phyloP scores from a whole-genome alignment of 2,329 filamentous ascomycete genomes.

The Colletotrichum horii region DNA sequence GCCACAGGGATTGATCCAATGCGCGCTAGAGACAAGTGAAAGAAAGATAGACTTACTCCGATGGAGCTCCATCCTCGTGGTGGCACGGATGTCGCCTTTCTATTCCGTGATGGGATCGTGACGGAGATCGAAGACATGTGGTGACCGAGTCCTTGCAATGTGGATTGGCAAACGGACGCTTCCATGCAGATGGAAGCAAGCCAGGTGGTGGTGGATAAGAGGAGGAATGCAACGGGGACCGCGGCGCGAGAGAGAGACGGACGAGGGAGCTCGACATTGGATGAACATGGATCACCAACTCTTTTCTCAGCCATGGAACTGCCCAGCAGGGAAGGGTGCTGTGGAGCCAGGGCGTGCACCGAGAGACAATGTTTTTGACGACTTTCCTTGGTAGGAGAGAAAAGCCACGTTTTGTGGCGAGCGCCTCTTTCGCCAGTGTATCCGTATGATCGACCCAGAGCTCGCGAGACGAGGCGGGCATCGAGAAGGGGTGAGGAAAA shows the following conservation, averaged over 20 bases:
- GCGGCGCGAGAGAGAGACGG: neutral
- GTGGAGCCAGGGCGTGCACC: constrained; percentile 2
- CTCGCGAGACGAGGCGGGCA: neutral
- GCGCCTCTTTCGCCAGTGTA: neutral
- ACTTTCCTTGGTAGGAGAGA: neutral
- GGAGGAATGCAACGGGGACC: neutral
- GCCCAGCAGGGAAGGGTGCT: neutral
- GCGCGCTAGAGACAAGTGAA: neutral
- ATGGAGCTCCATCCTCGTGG: neutral
- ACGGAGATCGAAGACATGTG: neutral
- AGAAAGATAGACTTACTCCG: neutral
- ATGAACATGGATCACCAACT: constrained; percentile 12
- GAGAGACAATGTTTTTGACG: constrained; percentile 3
- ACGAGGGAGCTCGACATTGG: neutral
- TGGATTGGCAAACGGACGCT: neutral
- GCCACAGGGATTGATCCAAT: neutral
- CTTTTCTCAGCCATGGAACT: neutral
- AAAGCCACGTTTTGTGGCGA: constrained; percentile 17
- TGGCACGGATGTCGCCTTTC: neutral
- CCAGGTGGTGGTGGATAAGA: neutral
- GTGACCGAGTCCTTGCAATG: neutral
- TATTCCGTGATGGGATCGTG: neutral
- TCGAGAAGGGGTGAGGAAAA: neutral
- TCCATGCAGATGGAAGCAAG: constrained; percentile 3
- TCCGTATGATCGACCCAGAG: neutral